A percentile compares a stretch with the other conserved stretches of the same genome.
Evolutionary conservation across 305 asterid genomes (phyloP).

Genomic region (Fraxinus platypoda): DNA sequence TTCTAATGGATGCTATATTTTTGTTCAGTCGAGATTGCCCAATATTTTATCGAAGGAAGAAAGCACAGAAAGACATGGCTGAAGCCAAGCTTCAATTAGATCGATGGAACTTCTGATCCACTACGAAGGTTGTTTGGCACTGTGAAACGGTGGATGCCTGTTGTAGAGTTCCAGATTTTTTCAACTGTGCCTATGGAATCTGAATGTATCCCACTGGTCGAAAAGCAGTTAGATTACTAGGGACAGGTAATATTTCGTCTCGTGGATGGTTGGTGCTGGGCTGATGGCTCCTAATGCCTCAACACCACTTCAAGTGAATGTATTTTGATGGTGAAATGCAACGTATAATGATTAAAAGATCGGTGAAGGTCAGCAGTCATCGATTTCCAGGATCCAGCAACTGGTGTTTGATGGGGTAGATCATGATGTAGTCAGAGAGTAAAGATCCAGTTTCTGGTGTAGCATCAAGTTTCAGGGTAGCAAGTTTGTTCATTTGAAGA

Average conservation of each 20-base stretch:
- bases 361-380: not conserved
- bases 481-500: not conserved
- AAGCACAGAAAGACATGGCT: slow-evolving; percentile 98
- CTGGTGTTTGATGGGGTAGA: not conserved
- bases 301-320: not conserved
- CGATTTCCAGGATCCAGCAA: not conserved
- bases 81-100: slow-evolving; percentile 89
- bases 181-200: not conserved
- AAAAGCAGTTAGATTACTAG: not conserved
- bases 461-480: not conserved
- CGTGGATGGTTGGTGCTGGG: not conserved
- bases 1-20: slow-evolving; percentile 32
- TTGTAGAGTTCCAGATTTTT: not conserved
- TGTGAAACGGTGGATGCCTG: not conserved
- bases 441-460: not conserved
- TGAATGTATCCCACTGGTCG: not conserved
- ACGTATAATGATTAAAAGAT: not conserved
- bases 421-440: not conserved
- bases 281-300: not conserved
- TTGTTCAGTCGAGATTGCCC: slow-evolving; percentile 91
- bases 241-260: not conserved
- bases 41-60: slow-evolving; percentile 94
- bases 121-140: not conserved
- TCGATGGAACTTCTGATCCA: slow-evolving; percentile 69
- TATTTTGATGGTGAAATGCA: not conserved